Evolutionary conservation across 106 monocot species (phyloP).

Genomic region (Acorus calamus): DNA sequence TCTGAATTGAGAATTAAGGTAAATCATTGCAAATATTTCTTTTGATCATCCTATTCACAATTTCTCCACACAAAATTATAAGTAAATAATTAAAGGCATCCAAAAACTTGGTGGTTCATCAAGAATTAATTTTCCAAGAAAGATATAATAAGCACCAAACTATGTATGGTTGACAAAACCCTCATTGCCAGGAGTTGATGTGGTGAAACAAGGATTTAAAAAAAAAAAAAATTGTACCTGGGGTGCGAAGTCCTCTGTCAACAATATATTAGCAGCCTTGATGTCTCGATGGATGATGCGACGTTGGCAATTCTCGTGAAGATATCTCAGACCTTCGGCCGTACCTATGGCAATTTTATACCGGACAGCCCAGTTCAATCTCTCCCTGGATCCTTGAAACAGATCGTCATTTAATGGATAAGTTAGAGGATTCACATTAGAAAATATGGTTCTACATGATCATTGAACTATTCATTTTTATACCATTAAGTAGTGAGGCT

Average conservation of each 20-base stretch:
- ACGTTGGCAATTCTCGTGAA: slow-evolving; percentile 61
- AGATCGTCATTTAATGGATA: no score
- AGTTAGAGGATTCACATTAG: no score
- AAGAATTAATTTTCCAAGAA: no score
- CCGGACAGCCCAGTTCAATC: slow-evolving; percentile 42
- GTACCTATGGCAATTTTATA: slow-evolving; percentile 52
- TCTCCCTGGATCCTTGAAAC: slow-evolving; percentile 24
- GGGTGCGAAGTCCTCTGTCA: slow-evolving; percentile 59
- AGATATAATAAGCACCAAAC: no score
- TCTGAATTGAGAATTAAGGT: slow-evolving; percentile 27
- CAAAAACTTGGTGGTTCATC: no score
- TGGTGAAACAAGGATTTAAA: no score
- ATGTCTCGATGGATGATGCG: slow-evolving; percentile 81
- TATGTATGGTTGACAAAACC: no score
- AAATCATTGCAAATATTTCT: not conserved
- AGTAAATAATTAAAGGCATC: no score
- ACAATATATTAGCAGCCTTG: slow-evolving; percentile 72
- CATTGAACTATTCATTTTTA: not conserved
- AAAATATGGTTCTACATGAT: no score
- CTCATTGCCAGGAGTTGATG: no score
- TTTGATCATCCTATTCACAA: no score
- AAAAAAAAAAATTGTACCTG: slow-evolving; percentile 35
- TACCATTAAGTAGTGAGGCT: slow-evolving; percentile 46
- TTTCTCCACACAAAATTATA: no score
- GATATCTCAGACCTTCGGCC: slow-evolving; percentile 61